Evolutionary conservation across 2,329 filamentous ascomycete species (phyloP), one percentile per base, ranked within the genome.

Genomic region (Pseudogymnoascus sp.): DNA sequence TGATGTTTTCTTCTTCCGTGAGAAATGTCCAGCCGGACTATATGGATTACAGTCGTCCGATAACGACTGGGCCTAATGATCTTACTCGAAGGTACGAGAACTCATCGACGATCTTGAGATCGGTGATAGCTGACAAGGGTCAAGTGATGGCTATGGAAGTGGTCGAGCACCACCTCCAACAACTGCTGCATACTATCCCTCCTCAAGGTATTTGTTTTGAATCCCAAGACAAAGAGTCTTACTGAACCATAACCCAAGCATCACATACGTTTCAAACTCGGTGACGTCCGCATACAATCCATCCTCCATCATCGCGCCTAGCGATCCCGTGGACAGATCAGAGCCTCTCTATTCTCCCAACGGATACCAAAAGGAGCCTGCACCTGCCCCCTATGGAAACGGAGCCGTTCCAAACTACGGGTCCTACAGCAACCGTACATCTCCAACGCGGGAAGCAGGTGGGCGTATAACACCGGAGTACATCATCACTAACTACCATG

Each of bases 401-500:
- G 58, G 58, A 39, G 67, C 69, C 31, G 69, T 68, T 35, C 68
- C 70, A 44, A 67, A 66, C 36, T 72, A 68, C 64, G 68, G 66
- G 61, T 67, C 68, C 2, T 71, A 70, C 63, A 64, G 65, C 36
- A 68, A 65, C 61, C 69, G 68, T 62, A 62, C 64, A 51, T 67
- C 70, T 62, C 58, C 35, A 25, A 68, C 60, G 61, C 71, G 70
- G 71, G 71, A 72, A 48, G 64, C 69, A 63, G 67, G 70, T 69
- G 71, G 70, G 59, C 70, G 70, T 60, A 62, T 69, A 60, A 73
- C 72, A 27, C 71, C 71, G 5, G 72, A 72, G 63, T 73, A 73
- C 63, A 58, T 69, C 64, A 71, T 72, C 65, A 48, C 35, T 58
- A 71, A 73, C 59, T 72, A 83, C 65, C 77, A 82, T 68, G 77